Percentiles rank a stretch among this genome's conserved stretches.
These are phyloP conservation scores for Lodderomyces pseudojiufengensis DNA, from an alignment of 1,139 yeast genomes.

Conservation along the genomic window DNA sequence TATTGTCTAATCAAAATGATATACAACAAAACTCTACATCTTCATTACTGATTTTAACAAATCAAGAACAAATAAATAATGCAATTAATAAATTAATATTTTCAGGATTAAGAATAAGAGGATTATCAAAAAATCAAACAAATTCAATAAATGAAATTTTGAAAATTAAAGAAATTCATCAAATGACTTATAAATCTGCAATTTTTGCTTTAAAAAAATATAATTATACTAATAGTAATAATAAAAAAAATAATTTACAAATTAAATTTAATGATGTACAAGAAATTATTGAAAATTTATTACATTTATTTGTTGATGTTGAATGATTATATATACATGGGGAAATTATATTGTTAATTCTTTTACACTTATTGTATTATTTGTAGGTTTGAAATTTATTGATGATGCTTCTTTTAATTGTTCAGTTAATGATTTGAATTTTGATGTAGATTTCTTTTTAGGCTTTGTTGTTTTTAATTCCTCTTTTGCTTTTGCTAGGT, in stretches of 20 bases:
- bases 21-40: no score
- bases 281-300: conserved; percentile 34
- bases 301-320: conserved; percentile 34
- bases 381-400: conserved; percentile 13
- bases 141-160: conserved; percentile 30
- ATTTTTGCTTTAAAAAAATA: conserved; percentile 38
- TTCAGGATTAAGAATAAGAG: conserved; percentile 43
- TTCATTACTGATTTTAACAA: conserved; percentile 19
- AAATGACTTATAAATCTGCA: conserved; percentile 41
- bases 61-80: conserved; percentile 32
- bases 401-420: conserved; percentile 12
- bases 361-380: conserved; percentile 8
- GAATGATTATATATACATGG: conserved; percentile 14
- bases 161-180: conserved; percentile 39
- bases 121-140: conserved; percentile 27
- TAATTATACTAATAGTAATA: conserved; percentile 25
- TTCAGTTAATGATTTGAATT: conserved; percentile 12
- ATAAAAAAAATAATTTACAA: conserved; percentile 14
- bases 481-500: conserved; percentile 22
- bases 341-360: conserved; percentile 1
- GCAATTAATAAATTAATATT: conserved; percentile 35
- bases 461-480: conserved; percentile 26
- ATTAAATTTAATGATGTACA: conserved; percentile 31
- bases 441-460: conserved; percentile 31
- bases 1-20: no score